Percentiles rank a stretch among this genome's conserved stretches.
These are phyloP conservation scores for Ampelocalamus luodianensis DNA, from an alignment of 176 grass and related monocot species.

Conservation along the genomic window DNA sequence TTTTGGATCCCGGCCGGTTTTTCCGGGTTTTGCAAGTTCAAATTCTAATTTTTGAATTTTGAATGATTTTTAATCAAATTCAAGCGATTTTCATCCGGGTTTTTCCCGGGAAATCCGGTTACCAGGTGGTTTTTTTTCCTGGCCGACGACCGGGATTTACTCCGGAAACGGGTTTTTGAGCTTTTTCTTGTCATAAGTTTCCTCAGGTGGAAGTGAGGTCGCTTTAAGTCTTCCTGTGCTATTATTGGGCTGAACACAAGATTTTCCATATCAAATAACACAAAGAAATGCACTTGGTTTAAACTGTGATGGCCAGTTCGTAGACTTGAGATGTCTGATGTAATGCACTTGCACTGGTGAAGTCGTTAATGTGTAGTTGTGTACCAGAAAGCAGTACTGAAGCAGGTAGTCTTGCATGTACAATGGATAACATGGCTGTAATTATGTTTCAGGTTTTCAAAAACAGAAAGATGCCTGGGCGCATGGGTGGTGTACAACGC, in stretches of 20 bases:
- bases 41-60: too few relatives aligned
- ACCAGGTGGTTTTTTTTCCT: too few relatives aligned
- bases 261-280: not conserved
- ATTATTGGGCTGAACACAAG: not conserved
- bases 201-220: not conserved
- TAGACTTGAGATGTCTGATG: slow-evolving; percentile 6
- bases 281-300: slow-evolving; percentile 9
- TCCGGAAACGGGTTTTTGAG: too few relatives aligned
- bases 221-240: not conserved
- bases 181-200: not conserved
- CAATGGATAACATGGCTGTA: slow-evolving; percentile 27
- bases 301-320: not conserved
- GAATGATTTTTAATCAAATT: too few relatives aligned
- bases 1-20: too few relatives aligned
- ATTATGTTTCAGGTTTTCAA: slow-evolving; percentile 86
- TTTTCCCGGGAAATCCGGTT: too few relatives aligned
- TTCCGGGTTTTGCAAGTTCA: too few relatives aligned
- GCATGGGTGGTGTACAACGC: slow-evolving; percentile 88
- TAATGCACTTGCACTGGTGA: not conserved
- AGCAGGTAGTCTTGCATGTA: slow-evolving; percentile 28
- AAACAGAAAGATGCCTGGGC: slow-evolving; percentile 92
- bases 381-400: not conserved
- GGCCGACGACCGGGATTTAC: too few relatives aligned
- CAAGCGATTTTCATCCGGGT: too few relatives aligned
- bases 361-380: slow-evolving; percentile 11